Base-by-base conservation (phyloP, 1,284 basidiomycete genomes). In the Microbotryum violaceum region DNA sequence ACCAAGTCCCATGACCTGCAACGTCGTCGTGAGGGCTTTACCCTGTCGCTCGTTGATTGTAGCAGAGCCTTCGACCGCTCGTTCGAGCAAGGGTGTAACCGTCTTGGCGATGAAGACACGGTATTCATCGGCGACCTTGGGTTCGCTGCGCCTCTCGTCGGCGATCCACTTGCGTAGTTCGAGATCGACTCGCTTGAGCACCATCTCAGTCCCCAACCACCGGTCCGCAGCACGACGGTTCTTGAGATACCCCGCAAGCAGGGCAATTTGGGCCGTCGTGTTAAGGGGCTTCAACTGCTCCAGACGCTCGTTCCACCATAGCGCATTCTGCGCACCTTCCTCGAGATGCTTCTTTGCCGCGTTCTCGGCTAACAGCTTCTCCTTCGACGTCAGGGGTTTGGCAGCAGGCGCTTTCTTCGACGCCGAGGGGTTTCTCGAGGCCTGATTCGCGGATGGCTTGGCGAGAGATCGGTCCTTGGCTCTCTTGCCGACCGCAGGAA, bases 231-330 rank as follows among this genome's bases (percentile, higher is more conserved):
- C 74, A 44, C 77, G 76, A 65, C 77, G 79, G 75, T 78, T 82
- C 52, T 78, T 79, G 65, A 73, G 74, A 29, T 82, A 67, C 8
- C 66, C 70, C 2, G 77, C 71, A 57, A 81, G 42, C 49, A 73
- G 69, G 46, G 72, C 65, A 58, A 77, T 68, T 66, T 68, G 69
- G 18, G 61, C 65, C 16, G 73, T 63, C 18, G 68, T 45, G 3
- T 71, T 68, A 47, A 67, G 74, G 62, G 48, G 73, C 50, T 72
- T 70, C 64, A 82, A 68, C 1, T 68, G 62, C 10, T 72, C 70
- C 23, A 82, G 74, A 58, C 81, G 78, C 25, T 75, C 76, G 44
- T 74, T 70, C 82, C 82, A 84, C 82, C 82, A 83, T 6, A 65
- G 64, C 46, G 71, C 71, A 23, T 78, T 77, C 16, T 74, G 73